Evolutionary conservation across 2,329 filamentous ascomycete species (phyloP).

Genomic region (Trichoderma sp.): DNA sequence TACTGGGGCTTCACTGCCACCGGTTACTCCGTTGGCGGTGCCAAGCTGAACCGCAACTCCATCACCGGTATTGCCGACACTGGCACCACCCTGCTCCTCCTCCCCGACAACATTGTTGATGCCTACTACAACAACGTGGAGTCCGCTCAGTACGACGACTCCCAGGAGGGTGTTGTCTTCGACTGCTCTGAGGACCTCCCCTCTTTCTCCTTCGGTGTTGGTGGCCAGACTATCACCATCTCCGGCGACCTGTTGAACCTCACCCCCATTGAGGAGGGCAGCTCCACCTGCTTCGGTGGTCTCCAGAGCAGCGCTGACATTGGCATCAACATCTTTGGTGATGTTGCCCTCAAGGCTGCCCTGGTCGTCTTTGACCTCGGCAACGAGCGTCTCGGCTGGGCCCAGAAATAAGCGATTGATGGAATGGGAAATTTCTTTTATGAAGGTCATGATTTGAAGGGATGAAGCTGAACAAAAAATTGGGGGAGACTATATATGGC

Average conservation of each 20-base stretch:
- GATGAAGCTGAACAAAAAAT: background rate
- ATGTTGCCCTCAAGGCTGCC: conserved; percentile 58
- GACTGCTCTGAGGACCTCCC: conserved; percentile 45
- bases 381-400: conserved; percentile 48
- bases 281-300: conserved; percentile 60
- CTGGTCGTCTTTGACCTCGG: conserved; percentile 56
- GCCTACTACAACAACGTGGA: conserved; percentile 46
- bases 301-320: conserved; percentile 53
- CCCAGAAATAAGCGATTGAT: conserved; percentile 20
- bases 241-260: conserved; percentile 54
- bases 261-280: conserved; percentile 37
- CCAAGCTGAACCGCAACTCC: conserved; percentile 34
- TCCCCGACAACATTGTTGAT: conserved; percentile 49
- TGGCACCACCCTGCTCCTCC: conserved; percentile 61
- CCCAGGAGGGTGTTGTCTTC: conserved; percentile 43
- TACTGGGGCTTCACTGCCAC: conserved; percentile 53
- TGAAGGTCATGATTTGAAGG: background rate
- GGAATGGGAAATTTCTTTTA: background rate
- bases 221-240: conserved; percentile 53
- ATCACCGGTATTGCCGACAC: conserved; percentile 52
- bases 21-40: conserved; percentile 25
- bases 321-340: conserved; percentile 57
- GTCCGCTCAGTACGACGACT: conserved; percentile 34
- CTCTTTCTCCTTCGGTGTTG: conserved; percentile 53
- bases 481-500: background rate